These are phyloP conservation scores for Chaetomium sp. DNA, from an alignment of 2,329 filamentous ascomycete genomes.

Conservation along the genomic window DNA sequence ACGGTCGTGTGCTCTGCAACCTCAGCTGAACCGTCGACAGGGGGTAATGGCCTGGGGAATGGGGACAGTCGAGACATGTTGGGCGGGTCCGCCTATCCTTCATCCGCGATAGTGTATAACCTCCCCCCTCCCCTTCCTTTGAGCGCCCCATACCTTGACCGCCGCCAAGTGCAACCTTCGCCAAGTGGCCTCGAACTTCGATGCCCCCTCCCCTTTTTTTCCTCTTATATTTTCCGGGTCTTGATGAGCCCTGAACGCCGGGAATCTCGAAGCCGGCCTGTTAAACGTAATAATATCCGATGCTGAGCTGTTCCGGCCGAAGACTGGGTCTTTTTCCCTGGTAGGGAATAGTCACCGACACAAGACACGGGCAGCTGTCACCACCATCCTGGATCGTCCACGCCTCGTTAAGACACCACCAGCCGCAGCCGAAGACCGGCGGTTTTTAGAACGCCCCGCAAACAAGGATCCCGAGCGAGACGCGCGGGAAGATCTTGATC, in stretches of 20 bases:
- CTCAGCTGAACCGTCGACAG: background rate
- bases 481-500: background rate
- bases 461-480: background rate
- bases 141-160: too few species aligned
- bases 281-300: too few species aligned
- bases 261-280: too few species aligned
- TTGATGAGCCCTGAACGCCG: too few species aligned
- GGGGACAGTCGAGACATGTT: background rate
- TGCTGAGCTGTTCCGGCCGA: too few species aligned
- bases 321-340: background rate
- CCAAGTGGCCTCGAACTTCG: background rate
- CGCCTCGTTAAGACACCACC: background rate
- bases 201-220: too few species aligned
- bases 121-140: too few species aligned
- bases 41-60: background rate
- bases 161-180: background rate
- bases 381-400: background rate
- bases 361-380: background rate
- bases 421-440: background rate
- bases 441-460: slow-evolving; percentile 1
- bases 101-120: background rate
- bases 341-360: background rate
- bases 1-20: slow-evolving; percentile 10
- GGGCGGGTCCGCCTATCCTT: background rate
- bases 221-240: too few species aligned